Conservation (phyloP, 176 grass and related monocot genomes). For the Guadua angustifolia region DNA sequence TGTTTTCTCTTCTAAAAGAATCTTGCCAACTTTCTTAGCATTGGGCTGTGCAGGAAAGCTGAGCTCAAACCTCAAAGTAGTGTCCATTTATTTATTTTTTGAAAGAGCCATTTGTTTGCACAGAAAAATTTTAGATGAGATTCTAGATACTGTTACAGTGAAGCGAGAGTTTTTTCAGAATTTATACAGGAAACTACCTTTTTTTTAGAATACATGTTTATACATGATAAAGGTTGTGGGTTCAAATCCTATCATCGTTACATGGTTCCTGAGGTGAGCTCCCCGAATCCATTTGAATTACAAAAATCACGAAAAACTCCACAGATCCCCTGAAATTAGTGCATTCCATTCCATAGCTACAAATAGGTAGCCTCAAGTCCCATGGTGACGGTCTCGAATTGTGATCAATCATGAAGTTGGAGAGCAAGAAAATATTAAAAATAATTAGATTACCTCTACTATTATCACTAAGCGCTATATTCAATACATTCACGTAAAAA, state of each 20-base stretch:
- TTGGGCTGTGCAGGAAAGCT: constrained; percentile 22
- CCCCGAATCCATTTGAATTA: too few relatives aligned
- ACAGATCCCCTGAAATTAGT: too few relatives aligned
- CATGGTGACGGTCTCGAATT: not conserved
- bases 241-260: not conserved
- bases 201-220: not conserved
- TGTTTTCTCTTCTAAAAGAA: constrained; percentile 45
- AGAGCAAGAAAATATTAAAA: too few relatives aligned
- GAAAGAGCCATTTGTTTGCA: not conserved
- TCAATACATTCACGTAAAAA: too few relatives aligned
- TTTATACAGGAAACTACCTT: not conserved
- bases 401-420: not conserved
- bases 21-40: constrained; percentile 27
- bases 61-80: not conserved
- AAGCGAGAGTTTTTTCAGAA: not conserved
- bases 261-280: too few relatives aligned
- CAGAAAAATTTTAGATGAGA: too few relatives aligned
- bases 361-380: not conserved
- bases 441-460: too few relatives aligned
- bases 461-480: too few relatives aligned
- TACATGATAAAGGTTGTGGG: not conserved
- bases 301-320: too few relatives aligned
- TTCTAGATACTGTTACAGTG: not conserved
- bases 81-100: not conserved
- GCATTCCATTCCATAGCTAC: not conserved